phyloP scores from a whole-genome alignment of 371 early-diverging fungal species.

The Rhizopus sp. region DNA sequence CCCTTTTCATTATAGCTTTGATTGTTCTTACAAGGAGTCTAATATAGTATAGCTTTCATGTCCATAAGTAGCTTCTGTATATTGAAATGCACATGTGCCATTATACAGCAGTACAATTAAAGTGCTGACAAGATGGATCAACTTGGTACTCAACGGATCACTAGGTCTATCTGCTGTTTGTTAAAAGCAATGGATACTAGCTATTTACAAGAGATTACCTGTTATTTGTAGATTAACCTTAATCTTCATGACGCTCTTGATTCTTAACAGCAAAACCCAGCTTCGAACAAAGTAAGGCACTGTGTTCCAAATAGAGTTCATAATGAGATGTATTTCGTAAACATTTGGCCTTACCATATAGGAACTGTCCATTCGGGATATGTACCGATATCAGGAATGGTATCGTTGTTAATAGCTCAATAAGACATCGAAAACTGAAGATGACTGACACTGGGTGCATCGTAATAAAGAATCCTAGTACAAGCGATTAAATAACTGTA shows the following conservation, averaged over 20 bases:
- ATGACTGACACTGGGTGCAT: slow-evolving; percentile 30
- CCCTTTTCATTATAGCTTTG: background rate
- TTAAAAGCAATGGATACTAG: slow-evolving; percentile 1
- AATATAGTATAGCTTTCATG: slow-evolving; percentile 38
- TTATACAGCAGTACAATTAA: slow-evolving; percentile 63
- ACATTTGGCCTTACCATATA: slow-evolving; percentile 38
- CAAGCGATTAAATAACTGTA: background rate
- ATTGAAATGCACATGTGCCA: slow-evolving; percentile 67
- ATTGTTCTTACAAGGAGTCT: slow-evolving; percentile 36
- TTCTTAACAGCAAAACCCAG: slow-evolving; percentile 53
- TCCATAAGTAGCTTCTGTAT: slow-evolving; percentile 60
- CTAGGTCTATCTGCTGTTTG: slow-evolving; percentile 38
- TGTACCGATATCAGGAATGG: slow-evolving; percentile 53
- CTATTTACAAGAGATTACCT: slow-evolving; percentile 12
- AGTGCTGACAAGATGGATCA: slow-evolving; percentile 60
- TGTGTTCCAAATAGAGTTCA: slow-evolving; percentile 9
- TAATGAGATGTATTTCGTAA: background rate
- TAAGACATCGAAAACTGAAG: slow-evolving; percentile 44
- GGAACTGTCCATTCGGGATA: slow-evolving; percentile 45
- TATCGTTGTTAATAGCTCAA: slow-evolving; percentile 53
- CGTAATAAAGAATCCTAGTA: slow-evolving; percentile 27
- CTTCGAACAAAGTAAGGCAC: slow-evolving; percentile 63
- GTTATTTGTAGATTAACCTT: slow-evolving; percentile 52
- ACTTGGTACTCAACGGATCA: slow-evolving; percentile 58
- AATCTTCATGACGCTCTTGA: slow-evolving; percentile 60